A percentile compares a stretch with the other conserved stretches of the same genome.
These are phyloP conservation scores for Saccharomycopsis selenospora DNA, from an alignment of 805 yeast species.

Conservation along the genomic window DNA sequence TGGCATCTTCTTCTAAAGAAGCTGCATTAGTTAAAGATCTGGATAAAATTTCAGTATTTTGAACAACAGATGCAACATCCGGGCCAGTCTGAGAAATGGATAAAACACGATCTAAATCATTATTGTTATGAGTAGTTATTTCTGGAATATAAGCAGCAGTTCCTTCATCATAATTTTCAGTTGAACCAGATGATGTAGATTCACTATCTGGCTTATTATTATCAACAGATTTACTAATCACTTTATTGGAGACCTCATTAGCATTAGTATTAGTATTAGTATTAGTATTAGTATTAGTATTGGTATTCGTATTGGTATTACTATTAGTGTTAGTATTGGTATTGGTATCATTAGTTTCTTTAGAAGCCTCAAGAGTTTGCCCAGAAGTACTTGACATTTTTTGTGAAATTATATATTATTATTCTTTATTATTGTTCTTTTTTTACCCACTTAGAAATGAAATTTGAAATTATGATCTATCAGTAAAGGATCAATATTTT, in stretches of 20 bases:
- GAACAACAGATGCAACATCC: constrained; percentile 21
- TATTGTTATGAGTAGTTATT: background rate
- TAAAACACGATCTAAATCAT: constrained; percentile 5
- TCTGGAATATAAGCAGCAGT: background rate
- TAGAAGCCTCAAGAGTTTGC: too few species aligned
- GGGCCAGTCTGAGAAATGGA: constrained; percentile 6
- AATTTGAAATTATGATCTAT: too few species aligned
- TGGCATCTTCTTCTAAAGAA: constrained; percentile 26
- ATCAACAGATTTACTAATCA: background rate
- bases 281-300: background rate
- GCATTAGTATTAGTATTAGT: background rate
- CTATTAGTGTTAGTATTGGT: background rate
- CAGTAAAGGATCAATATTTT: too few species aligned
- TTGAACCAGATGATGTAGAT: background rate
- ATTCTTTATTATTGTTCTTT: too few species aligned
- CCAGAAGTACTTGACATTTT: too few species aligned
- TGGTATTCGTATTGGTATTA: background rate
- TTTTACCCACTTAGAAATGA: too few species aligned
- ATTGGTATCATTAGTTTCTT: constrained; percentile 11
- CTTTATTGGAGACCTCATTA: background rate
- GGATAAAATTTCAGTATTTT: constrained; percentile 32
- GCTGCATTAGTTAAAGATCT: constrained; percentile 36
- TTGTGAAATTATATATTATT: too few species aligned
- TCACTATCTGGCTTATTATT: too few species aligned
- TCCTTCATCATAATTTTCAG: background rate